Conservation (phyloP, 768 basidiomycete genomes). For the Pulveroboletus ravenelii region DNA sequence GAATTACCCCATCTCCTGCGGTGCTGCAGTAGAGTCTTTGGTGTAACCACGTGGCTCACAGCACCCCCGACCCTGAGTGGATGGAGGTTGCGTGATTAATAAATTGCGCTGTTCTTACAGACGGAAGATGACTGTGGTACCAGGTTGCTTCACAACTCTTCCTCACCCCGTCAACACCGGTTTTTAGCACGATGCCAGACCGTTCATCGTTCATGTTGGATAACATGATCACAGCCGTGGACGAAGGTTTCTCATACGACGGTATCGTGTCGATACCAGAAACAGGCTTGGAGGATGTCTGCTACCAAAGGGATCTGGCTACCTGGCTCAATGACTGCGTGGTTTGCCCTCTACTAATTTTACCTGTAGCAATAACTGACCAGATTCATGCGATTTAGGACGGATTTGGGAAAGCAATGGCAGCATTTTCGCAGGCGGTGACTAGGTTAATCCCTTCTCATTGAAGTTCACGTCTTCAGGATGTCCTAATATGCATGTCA, state of each 20-base stretch:
- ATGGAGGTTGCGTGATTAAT: not conserved
- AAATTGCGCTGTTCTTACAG: not conserved
- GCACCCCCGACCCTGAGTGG: not conserved
- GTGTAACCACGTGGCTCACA: not conserved
- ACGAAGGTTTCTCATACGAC: not conserved
- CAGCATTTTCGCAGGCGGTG: not conserved
- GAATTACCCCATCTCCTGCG: not conserved
- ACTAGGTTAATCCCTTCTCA: not conserved
- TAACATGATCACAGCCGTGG: slow-evolving; percentile 1
- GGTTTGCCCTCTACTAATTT: not conserved
- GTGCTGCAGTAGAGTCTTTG: not conserved
- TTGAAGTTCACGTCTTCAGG: not conserved
- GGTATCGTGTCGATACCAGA: not conserved
- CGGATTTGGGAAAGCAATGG: not conserved
- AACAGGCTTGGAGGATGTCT: not conserved
- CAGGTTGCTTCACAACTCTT: no score
- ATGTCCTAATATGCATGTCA: not conserved
- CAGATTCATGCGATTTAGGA: not conserved
- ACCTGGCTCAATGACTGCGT: not conserved
- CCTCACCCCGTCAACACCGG: not conserved
- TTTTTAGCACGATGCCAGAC: not conserved
- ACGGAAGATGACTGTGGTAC: no score
- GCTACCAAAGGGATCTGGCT: not conserved
- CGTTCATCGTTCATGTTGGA: slow-evolving; percentile 1
- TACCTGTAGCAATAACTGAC: not conserved